A percentile compares a stretch with the other conserved stretches of the same genome.
These are phyloP conservation scores for Mucor saturninus DNA, from an alignment of 371 early-diverging fungal genomes.

Conservation along the genomic window DNA sequence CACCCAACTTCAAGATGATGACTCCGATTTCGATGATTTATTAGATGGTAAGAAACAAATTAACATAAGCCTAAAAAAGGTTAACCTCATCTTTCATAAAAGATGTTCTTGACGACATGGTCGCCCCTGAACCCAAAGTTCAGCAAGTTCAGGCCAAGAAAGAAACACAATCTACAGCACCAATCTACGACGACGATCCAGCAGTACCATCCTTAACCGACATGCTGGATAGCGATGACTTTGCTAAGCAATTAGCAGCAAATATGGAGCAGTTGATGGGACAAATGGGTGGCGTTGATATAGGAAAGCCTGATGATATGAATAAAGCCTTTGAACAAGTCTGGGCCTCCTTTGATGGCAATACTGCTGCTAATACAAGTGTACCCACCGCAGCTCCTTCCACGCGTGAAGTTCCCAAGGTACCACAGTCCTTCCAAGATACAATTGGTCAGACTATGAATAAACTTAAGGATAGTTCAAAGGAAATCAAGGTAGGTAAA, in stretches of 20 bases:
- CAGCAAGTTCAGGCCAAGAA: slow-evolving; percentile 6
- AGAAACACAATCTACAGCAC: slow-evolving; percentile 5
- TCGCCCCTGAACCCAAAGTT: slow-evolving; percentile 22
- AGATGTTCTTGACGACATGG: slow-evolving; percentile 63
- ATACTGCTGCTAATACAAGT: slow-evolving; percentile 12
- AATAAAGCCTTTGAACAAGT: slow-evolving; percentile 71
- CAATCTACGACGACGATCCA: slow-evolving; percentile 23
- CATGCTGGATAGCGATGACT: slow-evolving; percentile 70
- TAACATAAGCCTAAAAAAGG: neutral
- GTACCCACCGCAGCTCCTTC: slow-evolving; percentile 15
- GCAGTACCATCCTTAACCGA: slow-evolving; percentile 33
- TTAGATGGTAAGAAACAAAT: slow-evolving; percentile 53
- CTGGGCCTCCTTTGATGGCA: slow-evolving; percentile 55
- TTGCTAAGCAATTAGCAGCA: slow-evolving; percentile 75
- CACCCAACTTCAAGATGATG: slow-evolving; percentile 41
- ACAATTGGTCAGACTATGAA: slow-evolving; percentile 84
- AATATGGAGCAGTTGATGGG: slow-evolving; percentile 80
- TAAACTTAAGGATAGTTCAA: slow-evolving; percentile 84
- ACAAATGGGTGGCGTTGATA: slow-evolving; percentile 34
- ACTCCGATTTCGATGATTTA: slow-evolving; percentile 69
- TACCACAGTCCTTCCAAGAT: slow-evolving; percentile 69
- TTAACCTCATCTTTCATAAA: neutral
- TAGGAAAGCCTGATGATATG: slow-evolving; percentile 44
- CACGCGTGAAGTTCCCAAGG: slow-evolving; percentile 20
- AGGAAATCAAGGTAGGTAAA: slow-evolving; percentile 74